These are phyloP conservation scores for Handroanthus guayacan DNA, from an alignment of 257 asterid genomes.

Conservation along the genomic window DNA sequence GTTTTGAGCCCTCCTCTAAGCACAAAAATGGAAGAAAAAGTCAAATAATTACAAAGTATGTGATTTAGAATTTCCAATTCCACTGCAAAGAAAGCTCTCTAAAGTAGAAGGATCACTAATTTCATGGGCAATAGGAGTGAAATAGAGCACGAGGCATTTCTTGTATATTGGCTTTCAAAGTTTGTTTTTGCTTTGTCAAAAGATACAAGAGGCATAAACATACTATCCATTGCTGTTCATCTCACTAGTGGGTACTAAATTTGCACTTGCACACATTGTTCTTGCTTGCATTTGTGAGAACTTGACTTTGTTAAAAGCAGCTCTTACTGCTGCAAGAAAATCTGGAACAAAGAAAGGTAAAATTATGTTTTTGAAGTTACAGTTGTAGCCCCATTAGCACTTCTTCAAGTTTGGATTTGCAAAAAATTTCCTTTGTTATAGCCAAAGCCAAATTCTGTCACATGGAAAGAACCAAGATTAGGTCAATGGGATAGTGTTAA, in stretches of 20 bases:
- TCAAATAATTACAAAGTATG: neutral
- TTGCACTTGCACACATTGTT: slow-evolving; percentile 45
- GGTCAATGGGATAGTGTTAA: slow-evolving; percentile 44
- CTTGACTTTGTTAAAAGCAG: slow-evolving; percentile 32
- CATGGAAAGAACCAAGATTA: slow-evolving; percentile 36
- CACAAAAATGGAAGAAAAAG: slow-evolving; percentile 14
- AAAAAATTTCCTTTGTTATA: slow-evolving; percentile 45
- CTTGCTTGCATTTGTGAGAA: slow-evolving; percentile 36
- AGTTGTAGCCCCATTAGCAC: slow-evolving; percentile 30
- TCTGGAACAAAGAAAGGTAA: neutral
- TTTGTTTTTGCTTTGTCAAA: slow-evolving; percentile 31
- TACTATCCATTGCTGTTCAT: slow-evolving; percentile 35
- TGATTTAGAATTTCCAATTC: neutral
- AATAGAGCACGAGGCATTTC: slow-evolving; percentile 46
- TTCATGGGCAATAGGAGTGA: slow-evolving; percentile 39
- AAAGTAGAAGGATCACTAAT: slow-evolving; percentile 13
- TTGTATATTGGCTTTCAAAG: slow-evolving; percentile 43
- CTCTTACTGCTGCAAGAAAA: neutral
- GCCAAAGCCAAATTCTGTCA: slow-evolving; percentile 21
- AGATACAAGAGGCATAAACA: neutral
- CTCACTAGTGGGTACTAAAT: slow-evolving; percentile 37
- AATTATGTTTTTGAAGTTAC: neutral
- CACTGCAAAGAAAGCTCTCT: neutral
- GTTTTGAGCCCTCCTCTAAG: slow-evolving; percentile 19
- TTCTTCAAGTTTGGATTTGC: slow-evolving; percentile 59